Evolutionary conservation across 2,329 filamentous ascomycete species (phyloP).

Genomic region (Xylariaceae sp.): DNA sequence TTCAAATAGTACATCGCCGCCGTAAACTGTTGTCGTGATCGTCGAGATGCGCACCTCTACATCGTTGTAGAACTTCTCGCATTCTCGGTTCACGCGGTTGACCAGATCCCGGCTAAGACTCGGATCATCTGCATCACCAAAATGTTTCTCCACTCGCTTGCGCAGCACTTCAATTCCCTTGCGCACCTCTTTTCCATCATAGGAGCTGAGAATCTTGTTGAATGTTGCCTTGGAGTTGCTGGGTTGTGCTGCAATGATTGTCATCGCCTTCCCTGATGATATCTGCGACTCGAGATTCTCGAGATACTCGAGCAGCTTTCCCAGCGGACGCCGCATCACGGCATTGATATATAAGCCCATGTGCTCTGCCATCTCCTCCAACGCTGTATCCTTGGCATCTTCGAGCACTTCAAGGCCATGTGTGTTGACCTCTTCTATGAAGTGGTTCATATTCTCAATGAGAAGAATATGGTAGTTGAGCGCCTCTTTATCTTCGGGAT

Average conservation of each 20-base stretch:
- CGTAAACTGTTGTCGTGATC: constrained; percentile 60
- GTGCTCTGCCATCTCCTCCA: constrained; percentile 78
- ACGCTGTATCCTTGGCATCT: constrained; percentile 76
- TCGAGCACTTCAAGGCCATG: constrained; percentile 71
- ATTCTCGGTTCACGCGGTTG: constrained; percentile 54
- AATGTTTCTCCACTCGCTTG: constrained; percentile 95
- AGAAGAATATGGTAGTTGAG: constrained; percentile 96
- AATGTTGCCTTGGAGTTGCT: constrained; percentile 79
- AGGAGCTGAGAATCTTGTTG: constrained; percentile 77
- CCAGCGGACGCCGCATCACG: constrained; percentile 83
- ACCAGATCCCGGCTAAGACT: constrained; percentile 58
- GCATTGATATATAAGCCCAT: constrained; percentile 82
- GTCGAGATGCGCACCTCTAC: constrained; percentile 58
- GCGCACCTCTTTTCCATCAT: constrained; percentile 80
- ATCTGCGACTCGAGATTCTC: constrained; percentile 79
- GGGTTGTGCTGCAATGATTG: constrained; percentile 70
- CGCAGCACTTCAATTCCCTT: constrained; percentile 86
- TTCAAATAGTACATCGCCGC: constrained; percentile 61
- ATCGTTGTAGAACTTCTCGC: constrained; percentile 59
- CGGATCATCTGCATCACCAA: constrained; percentile 81
- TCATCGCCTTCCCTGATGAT: constrained; percentile 54
- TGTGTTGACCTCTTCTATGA: constrained; percentile 83
- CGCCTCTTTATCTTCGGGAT: constrained; percentile 87
- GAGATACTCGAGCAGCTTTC: constrained; percentile 85
- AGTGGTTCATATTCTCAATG: constrained; percentile 99